Evolutionary conservation across 2,329 filamentous ascomycete genomes (phyloP).

Genomic region (Beauveria australis): DNA sequence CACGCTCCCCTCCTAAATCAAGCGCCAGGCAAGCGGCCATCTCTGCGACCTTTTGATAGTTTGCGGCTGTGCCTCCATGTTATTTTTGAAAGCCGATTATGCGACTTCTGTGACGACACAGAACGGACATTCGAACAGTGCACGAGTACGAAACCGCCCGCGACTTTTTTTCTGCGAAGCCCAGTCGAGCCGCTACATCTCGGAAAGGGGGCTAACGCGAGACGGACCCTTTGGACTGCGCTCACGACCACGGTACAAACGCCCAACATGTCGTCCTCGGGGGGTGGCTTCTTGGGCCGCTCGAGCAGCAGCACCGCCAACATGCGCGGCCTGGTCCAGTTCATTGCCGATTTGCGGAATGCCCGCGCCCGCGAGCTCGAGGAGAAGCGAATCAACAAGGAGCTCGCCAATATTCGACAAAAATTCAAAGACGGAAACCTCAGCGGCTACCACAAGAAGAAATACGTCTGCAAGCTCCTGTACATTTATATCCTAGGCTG

Average conservation of each 20-base stretch:
- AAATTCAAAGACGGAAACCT: slow-evolving; percentile 96
- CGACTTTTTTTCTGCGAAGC: not conserved
- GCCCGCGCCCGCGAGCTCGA: slow-evolving; percentile 90
- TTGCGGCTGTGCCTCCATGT: not conserved
- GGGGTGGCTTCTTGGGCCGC: slow-evolving; percentile 56
- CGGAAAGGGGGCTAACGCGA: slow-evolving; percentile 1
- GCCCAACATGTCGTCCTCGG: slow-evolving; percentile 45
- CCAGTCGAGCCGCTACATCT: not conserved
- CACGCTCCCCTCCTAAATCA: slow-evolving; percentile 3
- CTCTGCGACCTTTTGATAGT: not conserved
- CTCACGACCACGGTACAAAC: not conserved
- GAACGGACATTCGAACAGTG: not conserved
- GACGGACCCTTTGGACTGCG: not conserved
- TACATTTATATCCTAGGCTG: slow-evolving; percentile 99
- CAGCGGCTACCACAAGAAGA: slow-evolving; percentile 98
- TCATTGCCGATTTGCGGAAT: slow-evolving; percentile 94
- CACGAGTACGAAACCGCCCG: not conserved
- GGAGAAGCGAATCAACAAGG: slow-evolving; percentile 99
- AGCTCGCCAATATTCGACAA: slow-evolving; percentile 93
- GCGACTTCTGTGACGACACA: not conserved
- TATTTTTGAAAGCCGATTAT: not conserved
- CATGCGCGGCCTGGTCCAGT: slow-evolving; percentile 85
- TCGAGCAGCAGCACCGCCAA: slow-evolving; percentile 58
- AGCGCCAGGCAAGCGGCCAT: not conserved
- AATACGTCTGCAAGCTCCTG: slow-evolving; percentile 99